phyloP scores from a whole-genome alignment of 805 yeast species.

The Wickerhamia fluorescens region DNA sequence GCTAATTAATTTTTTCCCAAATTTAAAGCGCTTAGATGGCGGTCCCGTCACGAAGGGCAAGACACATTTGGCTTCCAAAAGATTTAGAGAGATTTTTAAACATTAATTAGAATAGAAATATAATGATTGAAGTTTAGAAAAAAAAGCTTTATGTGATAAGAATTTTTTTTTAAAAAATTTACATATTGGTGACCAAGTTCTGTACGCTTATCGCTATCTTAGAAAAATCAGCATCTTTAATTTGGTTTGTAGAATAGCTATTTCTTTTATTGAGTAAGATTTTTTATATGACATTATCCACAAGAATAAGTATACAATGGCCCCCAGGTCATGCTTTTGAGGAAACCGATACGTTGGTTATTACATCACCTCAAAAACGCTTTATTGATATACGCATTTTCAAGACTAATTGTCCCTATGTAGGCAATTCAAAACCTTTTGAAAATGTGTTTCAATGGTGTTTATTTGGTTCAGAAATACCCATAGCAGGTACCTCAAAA shows the following conservation, averaged over 20 bases:
- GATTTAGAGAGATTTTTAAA: too few species aligned
- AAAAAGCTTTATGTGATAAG: too few species aligned
- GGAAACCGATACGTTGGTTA: conserved; percentile 41
- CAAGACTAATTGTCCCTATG: conserved; percentile 6
- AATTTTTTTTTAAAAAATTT: too few species aligned
- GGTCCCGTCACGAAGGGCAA: conserved; percentile 13
- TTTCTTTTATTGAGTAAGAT: neutral
- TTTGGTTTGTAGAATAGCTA: too few species aligned
- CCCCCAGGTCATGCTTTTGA: conserved; percentile 35
- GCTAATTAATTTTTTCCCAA: conserved; percentile 25
- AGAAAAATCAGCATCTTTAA: too few species aligned
- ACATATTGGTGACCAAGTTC: too few species aligned
- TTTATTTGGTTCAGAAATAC: conserved; percentile 44
- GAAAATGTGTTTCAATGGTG: conserved; percentile 47
- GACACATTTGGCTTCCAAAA: too few species aligned
- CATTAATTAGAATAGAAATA: neutral
- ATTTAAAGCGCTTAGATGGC: conserved; percentile 33
- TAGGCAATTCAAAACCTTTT: conserved; percentile 6
- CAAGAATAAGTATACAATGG: conserved; percentile 50
- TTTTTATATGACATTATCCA: conserved; percentile 37
- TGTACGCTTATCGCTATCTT: too few species aligned
- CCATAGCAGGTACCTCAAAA: conserved; percentile 25
- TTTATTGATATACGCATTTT: conserved; percentile 42
- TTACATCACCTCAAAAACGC: conserved; percentile 35
- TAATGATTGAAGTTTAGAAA: too few species aligned